Evolutionary conservation across 2,329 filamentous ascomycete species (phyloP).

Genomic region (Colletotrichum godetiae): DNA sequence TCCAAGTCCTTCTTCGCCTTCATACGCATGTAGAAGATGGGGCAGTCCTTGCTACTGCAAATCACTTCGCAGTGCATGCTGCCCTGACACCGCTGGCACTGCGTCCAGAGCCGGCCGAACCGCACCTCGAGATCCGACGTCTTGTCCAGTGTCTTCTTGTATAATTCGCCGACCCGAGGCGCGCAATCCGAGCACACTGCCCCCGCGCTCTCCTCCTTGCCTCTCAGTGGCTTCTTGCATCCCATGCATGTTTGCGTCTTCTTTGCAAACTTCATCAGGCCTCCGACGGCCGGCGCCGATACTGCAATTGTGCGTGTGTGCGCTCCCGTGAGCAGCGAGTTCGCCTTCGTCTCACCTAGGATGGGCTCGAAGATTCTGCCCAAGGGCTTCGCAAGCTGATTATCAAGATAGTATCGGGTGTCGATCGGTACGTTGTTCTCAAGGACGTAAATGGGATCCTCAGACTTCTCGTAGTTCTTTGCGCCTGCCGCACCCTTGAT

Average conservation of each 20-base stretch:
- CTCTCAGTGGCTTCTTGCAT: slow-evolving; percentile 94
- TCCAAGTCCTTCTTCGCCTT: slow-evolving; percentile 99
- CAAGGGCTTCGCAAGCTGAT: slow-evolving; percentile 95
- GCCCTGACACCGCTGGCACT: slow-evolving; percentile 97
- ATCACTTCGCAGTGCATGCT: slow-evolving; percentile 99
- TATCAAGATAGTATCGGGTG: slow-evolving; percentile 98
- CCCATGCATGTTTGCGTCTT: slow-evolving; percentile 99
- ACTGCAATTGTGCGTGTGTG: slow-evolving; percentile 96
- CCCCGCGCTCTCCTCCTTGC: slow-evolving; percentile 81
- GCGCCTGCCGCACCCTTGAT: slow-evolving; percentile 88
- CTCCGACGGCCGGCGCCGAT: slow-evolving; percentile 89
- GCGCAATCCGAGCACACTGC: slow-evolving; percentile 91
- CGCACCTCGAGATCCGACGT: slow-evolving; percentile 93
- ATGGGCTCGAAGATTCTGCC: slow-evolving; percentile 98
- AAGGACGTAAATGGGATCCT: slow-evolving; percentile 96
- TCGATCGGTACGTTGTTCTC: slow-evolving; percentile 99
- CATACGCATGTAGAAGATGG: slow-evolving; percentile 99
- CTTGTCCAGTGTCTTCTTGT: slow-evolving; percentile 89
- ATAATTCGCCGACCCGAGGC: slow-evolving; percentile 88
- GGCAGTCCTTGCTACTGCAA: slow-evolving; percentile 94
- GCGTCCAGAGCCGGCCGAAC: slow-evolving; percentile 95
- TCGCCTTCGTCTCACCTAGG: slow-evolving; percentile 90
- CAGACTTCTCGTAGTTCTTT: slow-evolving; percentile 96
- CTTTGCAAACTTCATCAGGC: slow-evolving; percentile 98
- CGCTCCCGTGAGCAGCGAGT: slow-evolving; percentile 86